Base-by-base conservation (phyloP, 345 rosid species). In the Lepidium sativum region DNA sequence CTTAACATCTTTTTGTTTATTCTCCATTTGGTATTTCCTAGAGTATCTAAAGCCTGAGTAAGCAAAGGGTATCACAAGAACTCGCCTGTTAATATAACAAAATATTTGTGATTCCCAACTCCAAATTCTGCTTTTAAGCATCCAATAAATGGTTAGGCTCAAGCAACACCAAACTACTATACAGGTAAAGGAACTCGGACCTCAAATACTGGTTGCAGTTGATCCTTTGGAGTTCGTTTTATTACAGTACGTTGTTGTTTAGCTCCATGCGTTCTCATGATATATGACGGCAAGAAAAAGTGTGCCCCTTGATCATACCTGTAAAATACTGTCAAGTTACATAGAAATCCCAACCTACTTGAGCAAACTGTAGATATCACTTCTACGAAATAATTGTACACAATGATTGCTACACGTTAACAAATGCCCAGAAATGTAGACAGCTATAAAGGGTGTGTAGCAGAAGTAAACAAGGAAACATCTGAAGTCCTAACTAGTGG, bases 191-290 rank as follows among this genome's bases (percentile, higher is more conserved):
- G 62, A 63, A 64, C 48, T 74, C 82, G 68, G 74, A 95, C 99
- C 97, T 95, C 80, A 73, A 81, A 95, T 66, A 91, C 84, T 27
- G 82, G 80, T 59, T 81, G 76, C 68, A 95, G 70, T 75, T 91
- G 89, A 49, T 72, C 60, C 67, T 49, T 65, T 50, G 91, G 80
- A 54, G 96, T 74, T 84, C 74, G 77, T 85, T 67, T 88, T 33
- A 95, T 42, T 12, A 82, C 50, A 29, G 63, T 71, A 31, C 95
- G 89, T 54, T 85, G 99, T 72, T 82, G 92, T 80, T 67, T 91
- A 40, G 97, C 86, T 73, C 96, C 96, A 77, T 91, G 99, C 11
- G 82, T 91, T 67, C 96, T 86, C 99, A 95, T 95, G 71, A 88
- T 68, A 74, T 79, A 83, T 21, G 97, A 91, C 55, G 95, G 96